A percentile compares a stretch with the other conserved stretches of the same genome.
Conservation (phyloP, 257 asterid species). For the Gardenia jasminoides region DNA sequence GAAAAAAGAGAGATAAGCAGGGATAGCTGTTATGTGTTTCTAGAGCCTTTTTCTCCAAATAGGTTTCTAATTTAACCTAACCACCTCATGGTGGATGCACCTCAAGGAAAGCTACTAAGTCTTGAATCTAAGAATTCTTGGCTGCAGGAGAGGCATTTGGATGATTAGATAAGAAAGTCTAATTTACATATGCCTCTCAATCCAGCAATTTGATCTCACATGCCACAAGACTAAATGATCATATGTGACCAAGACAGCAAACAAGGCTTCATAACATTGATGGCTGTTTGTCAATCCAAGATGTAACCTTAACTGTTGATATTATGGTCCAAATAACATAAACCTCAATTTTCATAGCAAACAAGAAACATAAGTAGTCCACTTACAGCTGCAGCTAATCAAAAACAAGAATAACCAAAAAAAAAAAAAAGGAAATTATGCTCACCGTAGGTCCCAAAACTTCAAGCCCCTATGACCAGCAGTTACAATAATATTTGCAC, state of each 20-base stretch:
- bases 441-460: constrained; percentile 92
- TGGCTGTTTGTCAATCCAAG: neutral
- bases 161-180: neutral
- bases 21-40: neutral
- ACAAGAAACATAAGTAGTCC: neutral
- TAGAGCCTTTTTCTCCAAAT: neutral
- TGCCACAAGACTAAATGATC: neutral
- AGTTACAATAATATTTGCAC: constrained; percentile 57
- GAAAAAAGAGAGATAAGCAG: too few relatives aligned
- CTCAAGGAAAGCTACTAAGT: neutral
- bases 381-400: neutral
- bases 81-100: neutral
- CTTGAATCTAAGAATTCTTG: neutral
- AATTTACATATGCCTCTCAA: neutral
- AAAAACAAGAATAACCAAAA: neutral
- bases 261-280: neutral
- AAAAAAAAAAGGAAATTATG: neutral
- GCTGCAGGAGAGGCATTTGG: neutral
- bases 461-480: constrained; percentile 77
- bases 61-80: neutral
- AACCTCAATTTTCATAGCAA: neutral
- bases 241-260: neutral
- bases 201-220: too few relatives aligned
- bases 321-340: neutral
- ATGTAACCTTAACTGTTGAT: neutral